Base-by-base conservation (phyloP, 345 rosid species). In the Moricandia moricandioides region DNA sequence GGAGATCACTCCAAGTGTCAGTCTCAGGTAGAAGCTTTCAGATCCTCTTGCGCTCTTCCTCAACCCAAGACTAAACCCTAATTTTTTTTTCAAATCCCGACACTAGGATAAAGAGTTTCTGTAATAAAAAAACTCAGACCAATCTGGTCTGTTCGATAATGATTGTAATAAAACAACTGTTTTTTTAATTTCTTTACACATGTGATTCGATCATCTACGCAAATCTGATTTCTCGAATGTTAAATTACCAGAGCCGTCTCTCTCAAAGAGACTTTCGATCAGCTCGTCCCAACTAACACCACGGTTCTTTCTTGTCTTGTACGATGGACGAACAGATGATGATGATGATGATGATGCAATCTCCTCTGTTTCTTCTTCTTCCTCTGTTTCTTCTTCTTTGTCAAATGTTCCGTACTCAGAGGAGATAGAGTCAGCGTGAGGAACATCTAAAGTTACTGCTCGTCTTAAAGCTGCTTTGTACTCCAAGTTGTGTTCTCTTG, bases 351-450 rank as follows among this genome's bases (percentile, higher is more conserved):
- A 39, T 37, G 73, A 8, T 60, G 65, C 76, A 72, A 54, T 40
- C 18, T 65, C 14, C 2, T 39, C 77, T 5, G 58, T 49, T 35
- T 62, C 66, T 35, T 62, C 43, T 34, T 71, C 72, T 56, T 72
- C 63, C 13, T 64, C 69, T 0, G 86, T 79, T 47, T 81, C 77
- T 5, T 75, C 81, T 65, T 87, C 89, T 65, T 81, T 88, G 65
- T 84, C 81, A 10, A 95, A 95, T 47, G 99, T 95, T 14, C 97
- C 99, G 29, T 95, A 95, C 14, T 47, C 82, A 37, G 91, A 90
- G 3, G 89, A 85, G 13, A 88, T 78, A 24, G 84, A 80, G 71
- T 65, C 83, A 0, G 93, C 96, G 70, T 89, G 93, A 3, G 96
- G 99, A 69, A 92, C 96, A 13, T 82, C 78, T 35, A 92, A 78